Evolutionary conservation across 164 flowering plant species (phyloP), one percentile per base, ranked within the genome.

Genomic region (Dillenia turbinata): DNA sequence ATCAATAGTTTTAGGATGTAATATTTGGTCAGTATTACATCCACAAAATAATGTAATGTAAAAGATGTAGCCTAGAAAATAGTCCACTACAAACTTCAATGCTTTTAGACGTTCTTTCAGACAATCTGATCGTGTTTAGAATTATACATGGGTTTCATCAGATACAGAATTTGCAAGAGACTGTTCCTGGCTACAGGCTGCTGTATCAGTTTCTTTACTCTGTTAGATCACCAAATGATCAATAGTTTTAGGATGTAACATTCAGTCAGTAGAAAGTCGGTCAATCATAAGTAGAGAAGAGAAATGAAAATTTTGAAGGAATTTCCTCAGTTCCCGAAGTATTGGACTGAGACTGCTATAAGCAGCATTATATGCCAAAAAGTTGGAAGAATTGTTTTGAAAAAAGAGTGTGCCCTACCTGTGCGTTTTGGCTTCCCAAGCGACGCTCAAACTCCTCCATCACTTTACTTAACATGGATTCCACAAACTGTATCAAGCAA

Each of bases 381-480:
- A 47, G 24, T 8, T 64, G n/a, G 52, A 22, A 59, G 19, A 43
- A 12, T 8, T 12, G 17, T 26, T 3, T 10, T 2, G 2, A 16
- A 24, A n/a, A 54, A 5, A 55, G 2, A 55, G 2, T 44, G 52
- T 56, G 44, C 43, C 80, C 71, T 67, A 85, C 94, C 70, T 14
- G 58, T 48, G 71, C 86, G 68, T 44, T 77, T 70, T 85, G 86
- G 70, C 69, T 78, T 44, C 79, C 72, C 9, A 88, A 61, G 8
- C 85, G 85, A 16, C 67, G 82, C 65, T 87, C 92, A 69, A 88
- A 85, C 80, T 95, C 97, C 69, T 82, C 96, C 82, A 83, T 78
- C 44, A 95, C 80, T 77, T 85, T 92, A 55, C 66, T 72, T 12
- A 95, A 78, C 86, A 92, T 66, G 57, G 85, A 79, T 71, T 89